Percentiles rank a stretch among this genome's conserved stretches.
These are phyloP conservation scores for Sugiyamaella grinbergsii DNA, from an alignment of 1,139 yeast genomes.

Conservation along the genomic window DNA sequence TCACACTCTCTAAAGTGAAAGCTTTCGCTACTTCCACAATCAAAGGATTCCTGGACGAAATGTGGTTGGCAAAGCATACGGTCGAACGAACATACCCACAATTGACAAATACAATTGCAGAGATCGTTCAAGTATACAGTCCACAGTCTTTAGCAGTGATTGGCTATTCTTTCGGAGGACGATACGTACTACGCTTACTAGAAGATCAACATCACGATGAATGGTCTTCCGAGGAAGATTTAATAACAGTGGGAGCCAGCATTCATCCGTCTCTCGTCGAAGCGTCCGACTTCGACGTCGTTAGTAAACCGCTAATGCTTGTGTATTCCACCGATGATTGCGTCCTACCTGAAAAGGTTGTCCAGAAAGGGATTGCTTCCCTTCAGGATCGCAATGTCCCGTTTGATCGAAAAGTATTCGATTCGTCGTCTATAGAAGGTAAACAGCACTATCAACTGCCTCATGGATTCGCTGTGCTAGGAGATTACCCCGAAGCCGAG, in stretches of 20 bases:
- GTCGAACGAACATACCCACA: slow-evolving; percentile 40
- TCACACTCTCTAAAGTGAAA: slow-evolving; percentile 41
- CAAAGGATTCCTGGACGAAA: slow-evolving; percentile 43
- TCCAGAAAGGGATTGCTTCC: slow-evolving; percentile 30
- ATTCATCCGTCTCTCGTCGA: slow-evolving; percentile 45
- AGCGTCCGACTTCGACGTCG: slow-evolving; percentile 35
- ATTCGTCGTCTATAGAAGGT: slow-evolving; percentile 24
- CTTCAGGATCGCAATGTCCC: slow-evolving; percentile 32
- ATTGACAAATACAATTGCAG: slow-evolving; percentile 40
- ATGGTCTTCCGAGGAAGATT: slow-evolving; percentile 37
- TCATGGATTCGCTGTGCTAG: slow-evolving; percentile 48
- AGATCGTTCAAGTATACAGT: slow-evolving; percentile 41
- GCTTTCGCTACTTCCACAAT: slow-evolving; percentile 41
- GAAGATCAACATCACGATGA: slow-evolving; percentile 32
- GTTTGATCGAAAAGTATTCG: slow-evolving; percentile 31
- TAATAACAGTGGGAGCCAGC: slow-evolving; percentile 40
- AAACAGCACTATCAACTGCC: slow-evolving; percentile 38
- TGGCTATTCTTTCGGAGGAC: slow-evolving; percentile 48
- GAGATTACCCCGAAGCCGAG: slow-evolving; percentile 41
- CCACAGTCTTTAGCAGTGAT: slow-evolving; percentile 42
- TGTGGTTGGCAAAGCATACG: slow-evolving; percentile 48
- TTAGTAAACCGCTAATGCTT: slow-evolving; percentile 40
- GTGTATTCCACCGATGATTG: slow-evolving; percentile 42
- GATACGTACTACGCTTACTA: slow-evolving; percentile 40
- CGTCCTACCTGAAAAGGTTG: slow-evolving; percentile 34